Base-by-base conservation (phyloP, 1,284 basidiomycete species). In the Boletellus deceptivus region DNA sequence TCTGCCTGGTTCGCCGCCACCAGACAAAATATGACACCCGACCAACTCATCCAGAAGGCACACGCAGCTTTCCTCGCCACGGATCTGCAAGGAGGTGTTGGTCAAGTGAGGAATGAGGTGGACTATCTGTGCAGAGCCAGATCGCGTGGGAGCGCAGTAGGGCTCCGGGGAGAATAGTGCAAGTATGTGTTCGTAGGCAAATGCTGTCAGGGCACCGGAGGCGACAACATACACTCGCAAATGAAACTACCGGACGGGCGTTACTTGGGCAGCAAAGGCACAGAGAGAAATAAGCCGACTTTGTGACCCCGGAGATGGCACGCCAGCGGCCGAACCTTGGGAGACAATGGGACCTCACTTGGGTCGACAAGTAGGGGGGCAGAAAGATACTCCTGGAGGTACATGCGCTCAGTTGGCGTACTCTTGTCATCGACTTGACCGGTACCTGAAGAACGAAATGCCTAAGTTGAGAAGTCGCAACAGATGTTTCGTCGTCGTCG, bases 361-460 rank as follows among this genome's bases (percentile, higher is more conserved):
- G 91, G 87, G 65, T 92, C 86, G 34, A 96, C 59, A 2, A 98
- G 77, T 2, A 98, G 70, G 0, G 94, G 93, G 10, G 76, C 74
- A 10, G 76, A 66, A 4, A 96, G 68, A 68, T 97, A 98, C 73
- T 95, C 90, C 93, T 97, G 57, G 10, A 18, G 36, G 24, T 54
- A 8, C 25, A 37, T 29, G 22, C 18, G 37, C 25, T 62, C 31
- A 56, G 50, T 46, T 43, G 43, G 38, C 43, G 50, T 40, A 45
- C 18, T 2, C 31, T 22, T 34, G 17, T 33, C 16, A 50, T 50
- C 17, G 50, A 54, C 9, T 46, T 42, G 4, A 33, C 17, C 20
- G 41, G 43, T 63, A 93, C 94, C 80, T 99, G 97, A 46, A 98
- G 87, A 17, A 99, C 93, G 71, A 98, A 99, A 71, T 98, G 93